A percentile compares a stretch with the other conserved stretches of the same genome.
These are phyloP conservation scores for Neoarthrinium moseri DNA, from an alignment of 2,329 filamentous ascomycete genomes.

Conservation along the genomic window DNA sequence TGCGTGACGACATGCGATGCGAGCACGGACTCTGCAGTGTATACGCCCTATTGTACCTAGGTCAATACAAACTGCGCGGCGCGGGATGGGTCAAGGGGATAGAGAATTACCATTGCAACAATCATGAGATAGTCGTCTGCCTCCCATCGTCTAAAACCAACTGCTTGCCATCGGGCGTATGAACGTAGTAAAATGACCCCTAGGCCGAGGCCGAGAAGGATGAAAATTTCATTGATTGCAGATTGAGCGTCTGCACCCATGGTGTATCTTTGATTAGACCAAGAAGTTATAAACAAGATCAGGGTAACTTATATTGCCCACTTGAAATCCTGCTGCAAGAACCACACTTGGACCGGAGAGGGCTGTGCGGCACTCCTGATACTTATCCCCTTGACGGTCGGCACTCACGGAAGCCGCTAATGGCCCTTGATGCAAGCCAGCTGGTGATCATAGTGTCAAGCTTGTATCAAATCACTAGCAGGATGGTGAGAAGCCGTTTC, in stretches of 20 bases:
- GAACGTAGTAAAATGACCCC: neutral
- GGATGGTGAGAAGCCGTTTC: too few relatives aligned
- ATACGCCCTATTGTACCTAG: slow-evolving; percentile 12
- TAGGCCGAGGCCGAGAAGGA: neutral
- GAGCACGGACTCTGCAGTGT: slow-evolving; percentile 24
- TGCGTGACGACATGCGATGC: slow-evolving; percentile 27
- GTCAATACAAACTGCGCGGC: slow-evolving; percentile 10
- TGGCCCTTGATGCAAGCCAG: too few relatives aligned
- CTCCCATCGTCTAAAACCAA: neutral
- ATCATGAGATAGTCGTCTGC: slow-evolving; percentile 2
- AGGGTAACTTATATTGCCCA: too few relatives aligned
- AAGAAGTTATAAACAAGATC: too few relatives aligned
- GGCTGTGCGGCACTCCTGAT: too few relatives aligned
- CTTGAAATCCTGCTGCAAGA: too few relatives aligned
- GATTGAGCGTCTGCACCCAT: neutral
- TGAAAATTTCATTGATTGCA: neutral
- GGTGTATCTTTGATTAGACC: neutral
- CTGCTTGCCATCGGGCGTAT: neutral
- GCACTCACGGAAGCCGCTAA: too few relatives aligned
- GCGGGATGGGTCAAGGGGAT: too few relatives aligned
- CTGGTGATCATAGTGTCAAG: too few relatives aligned
- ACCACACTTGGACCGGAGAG: too few relatives aligned
- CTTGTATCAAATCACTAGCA: too few relatives aligned
- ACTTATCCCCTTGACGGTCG: too few relatives aligned
- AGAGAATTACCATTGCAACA: neutral